A percentile compares a stretch with the other conserved stretches of the same genome.
These are phyloP conservation scores for Coemansia sp. DNA, from an alignment of 192 early-diverging fungal species.

Conservation along the genomic window DNA sequence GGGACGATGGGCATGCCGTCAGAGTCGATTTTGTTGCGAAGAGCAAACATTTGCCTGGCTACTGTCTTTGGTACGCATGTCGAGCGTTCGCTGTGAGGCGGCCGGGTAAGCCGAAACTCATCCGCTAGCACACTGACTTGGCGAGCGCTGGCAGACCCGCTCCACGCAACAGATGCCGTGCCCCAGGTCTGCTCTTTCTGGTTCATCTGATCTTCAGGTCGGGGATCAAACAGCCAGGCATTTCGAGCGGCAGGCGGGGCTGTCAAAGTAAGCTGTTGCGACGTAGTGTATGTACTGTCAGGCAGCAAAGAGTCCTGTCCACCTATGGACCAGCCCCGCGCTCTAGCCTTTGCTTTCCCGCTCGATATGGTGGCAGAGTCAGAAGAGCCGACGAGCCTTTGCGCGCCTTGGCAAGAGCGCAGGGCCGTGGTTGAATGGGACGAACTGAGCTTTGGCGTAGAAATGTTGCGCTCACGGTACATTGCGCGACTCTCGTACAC, in stretches of 20 bases:
- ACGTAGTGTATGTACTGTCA: not conserved
- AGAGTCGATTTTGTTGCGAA: conserved; percentile 23
- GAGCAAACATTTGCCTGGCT: conserved; percentile 17
- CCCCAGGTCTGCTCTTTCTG: not conserved
- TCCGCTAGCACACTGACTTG: not conserved
- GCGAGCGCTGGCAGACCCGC: not conserved
- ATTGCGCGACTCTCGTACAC: conserved; percentile 32
- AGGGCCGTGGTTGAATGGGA: not conserved
- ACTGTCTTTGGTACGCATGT: not conserved
- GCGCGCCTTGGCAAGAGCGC: not conserved
- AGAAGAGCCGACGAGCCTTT: not conserved
- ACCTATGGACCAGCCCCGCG: not conserved
- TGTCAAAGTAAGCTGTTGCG: not conserved
- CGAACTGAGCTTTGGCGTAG: not conserved
- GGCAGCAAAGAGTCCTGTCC: not conserved
- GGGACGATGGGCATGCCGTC: conserved; percentile 37
- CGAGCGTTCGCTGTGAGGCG: not conserved
- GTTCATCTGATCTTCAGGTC: not conserved
- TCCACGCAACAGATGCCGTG: not conserved
- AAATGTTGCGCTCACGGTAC: conserved; percentile 7
- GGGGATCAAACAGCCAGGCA: not conserved
- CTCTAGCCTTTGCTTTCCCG: not conserved
- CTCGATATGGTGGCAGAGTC: not conserved
- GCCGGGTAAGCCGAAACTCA: not conserved
- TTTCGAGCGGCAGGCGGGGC: not conserved